Evolutionary conservation across 2,329 filamentous ascomycete species (phyloP).

Genomic region (Sporothrix brunneoviolacea): DNA sequence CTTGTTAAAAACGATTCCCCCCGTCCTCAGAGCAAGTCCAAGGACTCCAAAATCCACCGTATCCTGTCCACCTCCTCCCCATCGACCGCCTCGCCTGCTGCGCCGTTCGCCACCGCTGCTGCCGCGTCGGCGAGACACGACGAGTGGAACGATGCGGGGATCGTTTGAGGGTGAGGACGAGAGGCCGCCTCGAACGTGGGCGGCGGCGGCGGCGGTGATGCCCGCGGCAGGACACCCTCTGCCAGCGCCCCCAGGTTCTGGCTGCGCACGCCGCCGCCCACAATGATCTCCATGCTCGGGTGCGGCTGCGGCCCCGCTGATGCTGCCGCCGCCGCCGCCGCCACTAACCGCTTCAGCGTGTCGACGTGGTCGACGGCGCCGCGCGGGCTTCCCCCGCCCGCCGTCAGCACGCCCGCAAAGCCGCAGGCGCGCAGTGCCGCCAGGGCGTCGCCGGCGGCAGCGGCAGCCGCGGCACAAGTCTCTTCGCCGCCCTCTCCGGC

Average conservation of each 20-base stretch:
- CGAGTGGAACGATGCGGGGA: slow-evolving; percentile 45
- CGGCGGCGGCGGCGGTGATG: not conserved
- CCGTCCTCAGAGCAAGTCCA: too few relatives aligned
- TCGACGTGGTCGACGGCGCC: slow-evolving; percentile 29
- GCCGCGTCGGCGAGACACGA: slow-evolving; percentile 31
- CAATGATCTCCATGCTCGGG: slow-evolving; percentile 40
- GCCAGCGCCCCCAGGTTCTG: slow-evolving; percentile 30
- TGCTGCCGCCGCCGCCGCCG: slow-evolving; percentile 14
- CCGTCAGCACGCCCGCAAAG: slow-evolving; percentile 47
- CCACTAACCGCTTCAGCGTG: slow-evolving; percentile 31
- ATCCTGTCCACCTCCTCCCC: slow-evolving; percentile 22
- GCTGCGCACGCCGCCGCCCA: slow-evolving; percentile 45
- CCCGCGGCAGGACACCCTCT: slow-evolving; percentile 20
- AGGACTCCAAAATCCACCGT: not conserved
- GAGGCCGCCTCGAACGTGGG: too few relatives aligned
- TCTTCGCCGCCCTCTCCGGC: not conserved
- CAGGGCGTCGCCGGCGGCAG: slow-evolving; percentile 25
- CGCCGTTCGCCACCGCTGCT: not conserved
- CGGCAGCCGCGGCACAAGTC: too few relatives aligned
- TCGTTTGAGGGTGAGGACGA: too few relatives aligned
- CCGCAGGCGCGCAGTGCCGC: slow-evolving; percentile 34
- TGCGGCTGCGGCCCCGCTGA: too few relatives aligned
- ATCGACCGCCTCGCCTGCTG: slow-evolving; percentile 21
- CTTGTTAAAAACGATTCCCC: too few relatives aligned
- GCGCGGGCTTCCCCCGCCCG: slow-evolving; percentile 41